Evolutionary conservation across 2,329 filamentous ascomycete genomes (phyloP), one percentile per base, ranked within the genome.

Genomic region (Leptographium galeiforme): DNA sequence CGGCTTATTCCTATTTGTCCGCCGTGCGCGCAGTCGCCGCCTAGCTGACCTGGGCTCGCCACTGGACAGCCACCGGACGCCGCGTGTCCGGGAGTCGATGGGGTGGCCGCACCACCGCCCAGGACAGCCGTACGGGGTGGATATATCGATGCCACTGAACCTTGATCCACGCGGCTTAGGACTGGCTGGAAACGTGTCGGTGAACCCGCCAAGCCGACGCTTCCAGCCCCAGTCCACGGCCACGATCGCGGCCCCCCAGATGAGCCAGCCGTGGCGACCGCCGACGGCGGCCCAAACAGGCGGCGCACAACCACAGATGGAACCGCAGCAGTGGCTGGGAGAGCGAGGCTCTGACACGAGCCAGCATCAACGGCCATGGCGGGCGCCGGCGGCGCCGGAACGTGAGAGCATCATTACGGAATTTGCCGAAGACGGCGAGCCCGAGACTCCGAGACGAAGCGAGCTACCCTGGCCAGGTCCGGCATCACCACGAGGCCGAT

Each of bases 361-460:
- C 34, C 34, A 36, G 34, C 34, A 36, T 13, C 34, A 13, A 36
- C 34, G 12, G 34, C 34, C 34, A 6, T 25, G 45, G 45, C 12
- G 14, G 14, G 13, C 11, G 55, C 54, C 33, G 50, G 50, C 3
- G 51, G 54, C 30, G 14, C 61, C 58, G n/a, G 57, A 57, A 40
- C 61, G 64, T 25, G 69, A 73, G 53, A 72, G 76, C 63, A 67
- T 72, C 54, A 65, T 76, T 57, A 73, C 75, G 10, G 70, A 79
- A 63, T 74, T 78, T 55, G 75, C 78, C 56, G 71, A 79, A 63
- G 72, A 76, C 59, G 65, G 74, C 55, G 64, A 69, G 60, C 11
- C 13, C 0, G 56, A 60, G 58, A 57, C 40, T 39, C 25, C 38
- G 44, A 32, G 25, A 33, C 16, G 30, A n/a, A 46, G 30, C 30